Base-by-base conservation (phyloP, 2,329 filamentous ascomycete genomes). In the Aspergillus alliaceus region DNA sequence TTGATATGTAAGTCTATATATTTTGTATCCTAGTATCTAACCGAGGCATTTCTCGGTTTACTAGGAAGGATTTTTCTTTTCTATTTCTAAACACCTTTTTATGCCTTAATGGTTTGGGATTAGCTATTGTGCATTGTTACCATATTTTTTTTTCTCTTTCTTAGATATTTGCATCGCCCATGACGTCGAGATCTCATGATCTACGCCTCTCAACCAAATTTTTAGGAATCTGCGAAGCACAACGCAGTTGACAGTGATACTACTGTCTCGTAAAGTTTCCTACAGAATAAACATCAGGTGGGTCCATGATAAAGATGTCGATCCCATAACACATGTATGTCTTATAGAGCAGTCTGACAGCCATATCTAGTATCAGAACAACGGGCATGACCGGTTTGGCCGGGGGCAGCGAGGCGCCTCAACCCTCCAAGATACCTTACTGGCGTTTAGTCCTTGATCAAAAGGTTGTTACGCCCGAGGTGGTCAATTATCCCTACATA, bases 401-500 rank as follows among this genome's bases (percentile, higher is more conserved):
- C 47, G 47, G 18, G 11, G 29, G 29, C 34, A 59, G 48, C 34
- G 65, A 65, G 58, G 39, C 44, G 18, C 49, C 54, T 1, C 32
- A 53, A 12, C 60, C 63, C n/a, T 65, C 67, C 20, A 62, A 62
- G 39, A 70, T 71, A 18, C 66, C 68, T 18, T 71, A 64, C 51
- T 71, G 69, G 69, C 68, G 69, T 42, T 50, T 67, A 15, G 54
- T 72, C 7, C 58, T 68, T 35, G 69, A 72, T 48, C 69, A 69
- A 40, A 69, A 67, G 24, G 67, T 68, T 35, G 62, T 72, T 31
- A 72, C 70, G 8, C 60, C 64, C 24, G 68, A 71, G 51, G 61
- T 72, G 32, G 59, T 64, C 35, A 61, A 64, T 52, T 64, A 67
- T 37, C 61, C 63, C 1, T 72, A 71, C 40, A 39, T 64, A 47